Evolutionary conservation across 2,329 filamentous ascomycete species (phyloP).

Genomic region (Albophoma yamanashiensis): DNA sequence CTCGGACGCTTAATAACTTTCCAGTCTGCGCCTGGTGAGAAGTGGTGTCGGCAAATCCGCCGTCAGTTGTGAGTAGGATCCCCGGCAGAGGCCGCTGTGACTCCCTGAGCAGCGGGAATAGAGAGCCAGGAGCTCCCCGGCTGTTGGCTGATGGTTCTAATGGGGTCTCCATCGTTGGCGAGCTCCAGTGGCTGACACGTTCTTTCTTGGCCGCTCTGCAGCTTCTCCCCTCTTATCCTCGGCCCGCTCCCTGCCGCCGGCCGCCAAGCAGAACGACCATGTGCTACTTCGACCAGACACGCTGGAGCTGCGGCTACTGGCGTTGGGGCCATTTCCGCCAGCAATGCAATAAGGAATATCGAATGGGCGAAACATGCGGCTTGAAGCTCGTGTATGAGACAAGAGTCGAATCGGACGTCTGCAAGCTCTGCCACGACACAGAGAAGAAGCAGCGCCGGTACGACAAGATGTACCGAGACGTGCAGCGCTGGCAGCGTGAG

Average conservation of each 20-base stretch:
- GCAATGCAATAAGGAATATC: constrained; percentile 90
- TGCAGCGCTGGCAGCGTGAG: constrained; percentile 68
- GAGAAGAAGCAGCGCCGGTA: constrained; percentile 72
- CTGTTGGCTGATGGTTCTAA: background rate
- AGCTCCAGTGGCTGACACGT: constrained; percentile 8
- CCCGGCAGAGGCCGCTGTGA: background rate
- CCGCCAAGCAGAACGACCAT: constrained; percentile 36
- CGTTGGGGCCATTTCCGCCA: constrained; percentile 89
- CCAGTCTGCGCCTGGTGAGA: background rate
- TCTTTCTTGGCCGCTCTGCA: constrained; percentile 7
- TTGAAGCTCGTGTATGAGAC: constrained; percentile 81
- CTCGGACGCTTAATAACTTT: background rate
- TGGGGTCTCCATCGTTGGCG: constrained; percentile 4
- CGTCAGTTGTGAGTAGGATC: background rate
- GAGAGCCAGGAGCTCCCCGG: background rate
- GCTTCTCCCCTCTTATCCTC: constrained; percentile 1
- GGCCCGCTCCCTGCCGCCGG: background rate
- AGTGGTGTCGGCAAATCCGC: background rate
- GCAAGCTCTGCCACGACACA: constrained; percentile 81
- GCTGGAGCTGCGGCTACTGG: constrained; percentile 81
- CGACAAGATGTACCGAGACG: constrained; percentile 62
- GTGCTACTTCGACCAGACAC: constrained; percentile 94
- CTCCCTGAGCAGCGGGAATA: background rate
- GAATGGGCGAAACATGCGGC: constrained; percentile 92
- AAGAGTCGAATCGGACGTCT: constrained; percentile 50